Base-by-base conservation (phyloP, 768 basidiomycete genomes). In the Mrakia frigida region DNA sequence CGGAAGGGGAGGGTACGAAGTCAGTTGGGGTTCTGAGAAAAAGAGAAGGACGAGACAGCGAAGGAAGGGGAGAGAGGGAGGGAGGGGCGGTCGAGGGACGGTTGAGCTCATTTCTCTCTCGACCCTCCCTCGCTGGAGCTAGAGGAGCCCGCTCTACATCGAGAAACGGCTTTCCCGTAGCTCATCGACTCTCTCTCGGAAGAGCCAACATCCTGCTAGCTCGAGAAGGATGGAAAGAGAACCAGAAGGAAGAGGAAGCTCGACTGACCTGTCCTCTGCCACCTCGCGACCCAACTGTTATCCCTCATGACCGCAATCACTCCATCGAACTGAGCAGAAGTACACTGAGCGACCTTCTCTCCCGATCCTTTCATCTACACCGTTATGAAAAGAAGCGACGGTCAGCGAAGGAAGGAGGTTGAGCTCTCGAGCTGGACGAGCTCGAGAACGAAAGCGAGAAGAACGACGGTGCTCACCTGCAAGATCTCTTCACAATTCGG, bases 401-500 rank as follows among this genome's bases (percentile, higher is more conserved):
- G 21, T 14, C 23, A 13, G 43, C 23, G 23, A 56, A n/a, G 21
- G 56, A 63, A 3, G 25, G 25, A 33, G 10, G 39, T 25, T 6
- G 28, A 31, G 53, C 10, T 60, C 31, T 61, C 37, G 56, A 74
- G 35, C 28, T 46, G 18, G 25, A 7, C n/a, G 59, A 61, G 73
- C n/a, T 21, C 50, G 25, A 28, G 46, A 33, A 14, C 25, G 52
- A 52, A 21, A 53, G 41, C 70, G 53, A 72, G 73, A 9, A 76
- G 39, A 11, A n/a, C n/a, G 52, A 10, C 13, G 25, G 23, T 72
- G n/a, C 88, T 74, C 77, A 95, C 96, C 87, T 94, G 91, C 83
- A 98, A 88, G 79, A 95, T 87, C 82, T 96, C 93, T 80, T 98
- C 96, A 82, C 97, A 99, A 83, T 99, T 99, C 61, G 96, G 96